A percentile compares a stretch with the other conserved stretches of the same genome.
Evolutionary conservation across 495 filamentous ascomycete genomes (phyloP).

Genomic region (Hypoxylon intermedium): DNA sequence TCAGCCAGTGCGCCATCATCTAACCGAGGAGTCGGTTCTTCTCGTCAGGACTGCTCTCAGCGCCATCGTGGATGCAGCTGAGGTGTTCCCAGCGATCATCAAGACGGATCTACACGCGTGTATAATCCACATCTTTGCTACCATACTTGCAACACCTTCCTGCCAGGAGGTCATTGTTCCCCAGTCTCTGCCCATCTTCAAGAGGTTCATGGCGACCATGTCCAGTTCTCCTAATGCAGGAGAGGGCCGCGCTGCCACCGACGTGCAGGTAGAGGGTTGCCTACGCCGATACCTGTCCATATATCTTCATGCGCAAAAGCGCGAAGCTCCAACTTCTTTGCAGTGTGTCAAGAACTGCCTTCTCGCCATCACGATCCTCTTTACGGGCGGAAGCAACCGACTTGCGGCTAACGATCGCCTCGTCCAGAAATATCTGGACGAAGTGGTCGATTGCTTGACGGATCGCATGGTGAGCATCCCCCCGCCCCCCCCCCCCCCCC

Average conservation of each 20-base stretch:
- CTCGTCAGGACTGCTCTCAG: constrained; percentile 82
- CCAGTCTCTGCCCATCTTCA: constrained; percentile 88
- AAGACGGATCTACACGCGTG: constrained; percentile 95
- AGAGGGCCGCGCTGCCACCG: constrained; percentile 48
- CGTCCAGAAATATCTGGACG: constrained; percentile 70
- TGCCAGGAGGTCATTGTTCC: constrained; percentile 91
- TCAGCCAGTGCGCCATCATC: constrained; percentile 70
- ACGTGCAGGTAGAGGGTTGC: constrained; percentile 69
- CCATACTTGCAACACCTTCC: constrained; percentile 82
- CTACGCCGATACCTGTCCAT: constrained; percentile 80
- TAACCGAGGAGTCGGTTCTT: constrained; percentile 81
- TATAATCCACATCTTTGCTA: constrained; percentile 94
- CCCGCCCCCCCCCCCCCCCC: no score
- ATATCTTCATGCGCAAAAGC: constrained; percentile 80
- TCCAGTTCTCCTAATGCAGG: constrained; percentile 52
- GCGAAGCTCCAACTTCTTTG: constrained; percentile 79
- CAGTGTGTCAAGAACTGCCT: constrained; percentile 93
- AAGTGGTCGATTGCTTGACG: constrained; percentile 83
- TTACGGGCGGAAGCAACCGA: constrained; percentile 77
- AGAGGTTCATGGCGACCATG: constrained; percentile 83
- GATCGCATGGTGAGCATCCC: constrained; percentile 66
- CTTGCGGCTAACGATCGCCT: constrained; percentile 76
- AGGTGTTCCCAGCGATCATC: constrained; percentile 95
- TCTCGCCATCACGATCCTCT: constrained; percentile 82
- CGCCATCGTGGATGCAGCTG: constrained; percentile 89